Conservation (phyloP, 2,329 filamentous ascomycete genomes). For the Bertia moriformis region DNA sequence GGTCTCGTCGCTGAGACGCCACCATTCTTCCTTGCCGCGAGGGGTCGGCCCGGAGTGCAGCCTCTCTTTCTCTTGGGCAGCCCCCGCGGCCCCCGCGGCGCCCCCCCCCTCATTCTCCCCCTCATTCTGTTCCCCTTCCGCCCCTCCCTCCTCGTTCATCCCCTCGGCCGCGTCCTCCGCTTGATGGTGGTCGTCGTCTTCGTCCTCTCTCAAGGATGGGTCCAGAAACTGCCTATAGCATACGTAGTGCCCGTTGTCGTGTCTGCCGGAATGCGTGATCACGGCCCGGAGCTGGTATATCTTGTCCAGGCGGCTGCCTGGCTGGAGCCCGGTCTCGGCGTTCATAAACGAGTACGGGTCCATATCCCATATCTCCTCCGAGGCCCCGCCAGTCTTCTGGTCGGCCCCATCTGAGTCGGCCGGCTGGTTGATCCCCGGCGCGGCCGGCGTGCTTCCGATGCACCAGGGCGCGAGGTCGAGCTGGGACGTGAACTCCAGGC, state of each 20-base stretch:
- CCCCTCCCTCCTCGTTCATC: constrained; percentile 3
- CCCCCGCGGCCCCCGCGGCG: not conserved
- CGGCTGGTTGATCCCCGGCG: constrained; percentile 3
- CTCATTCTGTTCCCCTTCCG: constrained; percentile 12
- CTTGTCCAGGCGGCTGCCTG: constrained; percentile 29
- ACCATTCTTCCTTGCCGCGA: constrained; percentile 58
- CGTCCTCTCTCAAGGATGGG: constrained; percentile 7
- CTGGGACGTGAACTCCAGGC: constrained; percentile 59
- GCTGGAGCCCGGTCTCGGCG: constrained; percentile 31
- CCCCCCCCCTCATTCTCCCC: too few relatives aligned
- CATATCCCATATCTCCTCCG: constrained; percentile 56
- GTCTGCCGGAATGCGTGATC: constrained; percentile 75
- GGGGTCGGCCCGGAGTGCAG: constrained; percentile 11
- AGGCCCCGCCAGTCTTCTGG: constrained; percentile 10
- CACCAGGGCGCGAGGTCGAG: constrained; percentile 78
- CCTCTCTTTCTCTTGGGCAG: constrained; percentile 1
- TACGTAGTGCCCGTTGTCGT: constrained; percentile 92
- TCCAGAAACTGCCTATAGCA: constrained; percentile 76
- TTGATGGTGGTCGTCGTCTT: constrained; percentile 2
- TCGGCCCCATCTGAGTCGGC: constrained; percentile 10
- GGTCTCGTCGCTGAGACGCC: constrained; percentile 78
- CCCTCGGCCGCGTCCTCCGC: constrained; percentile 2
- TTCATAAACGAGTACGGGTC: constrained; percentile 62
- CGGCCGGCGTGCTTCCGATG: constrained; percentile 39
- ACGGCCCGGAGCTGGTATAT: constrained; percentile 71